These are phyloP conservation scores for Huntiella abstrusa DNA, from an alignment of 2,329 filamentous ascomycete genomes.

Conservation along the genomic window DNA sequence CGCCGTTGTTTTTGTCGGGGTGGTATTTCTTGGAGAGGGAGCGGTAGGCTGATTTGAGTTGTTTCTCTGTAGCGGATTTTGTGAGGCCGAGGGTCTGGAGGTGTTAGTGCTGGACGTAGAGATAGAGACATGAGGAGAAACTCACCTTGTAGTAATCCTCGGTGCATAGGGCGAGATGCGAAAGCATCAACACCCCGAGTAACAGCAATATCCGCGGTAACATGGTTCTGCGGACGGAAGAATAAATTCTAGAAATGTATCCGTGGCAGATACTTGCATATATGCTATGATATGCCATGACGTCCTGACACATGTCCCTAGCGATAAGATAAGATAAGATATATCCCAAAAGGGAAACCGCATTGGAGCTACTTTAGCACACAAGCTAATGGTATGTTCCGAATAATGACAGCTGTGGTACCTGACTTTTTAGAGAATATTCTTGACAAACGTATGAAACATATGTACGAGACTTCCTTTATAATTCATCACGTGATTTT, in stretches of 20 bases:
- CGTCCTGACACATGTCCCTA: not conserved
- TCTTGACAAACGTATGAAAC: too few species aligned
- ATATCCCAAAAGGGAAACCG: not conserved
- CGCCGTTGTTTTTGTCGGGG: constrained; percentile 88
- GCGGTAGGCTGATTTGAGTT: constrained; percentile 88
- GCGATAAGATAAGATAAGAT: constrained; percentile 2
- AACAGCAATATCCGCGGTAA: constrained; percentile 26
- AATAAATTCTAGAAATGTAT: not conserved
- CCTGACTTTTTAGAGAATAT: too few species aligned
- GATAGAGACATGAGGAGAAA: not conserved
- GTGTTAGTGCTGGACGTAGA: not conserved
- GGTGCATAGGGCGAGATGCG: constrained; percentile 35
- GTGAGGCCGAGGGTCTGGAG: constrained; percentile 58
- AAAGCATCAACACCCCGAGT: constrained; percentile 31
- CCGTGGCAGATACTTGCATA: not conserved
- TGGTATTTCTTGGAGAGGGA: constrained; percentile 88
- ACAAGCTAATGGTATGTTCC: too few species aligned
- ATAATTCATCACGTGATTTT: too few species aligned
- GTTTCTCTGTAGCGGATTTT: constrained; percentile 60
- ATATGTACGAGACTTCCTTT: not conserved
- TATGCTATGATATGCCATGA: not conserved
- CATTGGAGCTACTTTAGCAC: not conserved
- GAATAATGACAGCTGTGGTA: too few species aligned
- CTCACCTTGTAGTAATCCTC: constrained; percentile 66
- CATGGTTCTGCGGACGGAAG: constrained; percentile 15